Conservation (phyloP, 2,329 filamentous ascomycete species). For the Pseudopyricularia cyperi region DNA sequence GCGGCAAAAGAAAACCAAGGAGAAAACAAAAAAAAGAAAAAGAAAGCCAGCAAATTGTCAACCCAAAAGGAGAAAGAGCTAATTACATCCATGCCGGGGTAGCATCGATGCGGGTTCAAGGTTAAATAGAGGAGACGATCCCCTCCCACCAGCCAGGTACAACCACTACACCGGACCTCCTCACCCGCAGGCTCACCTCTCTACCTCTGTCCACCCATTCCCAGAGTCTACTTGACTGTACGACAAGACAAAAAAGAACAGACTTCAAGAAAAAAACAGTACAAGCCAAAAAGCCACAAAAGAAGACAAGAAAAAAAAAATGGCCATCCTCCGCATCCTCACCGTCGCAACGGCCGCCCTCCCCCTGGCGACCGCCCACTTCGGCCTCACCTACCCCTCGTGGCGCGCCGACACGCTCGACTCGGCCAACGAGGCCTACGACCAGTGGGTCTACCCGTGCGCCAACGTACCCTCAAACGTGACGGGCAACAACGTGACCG, state of each 20-base stretch:
- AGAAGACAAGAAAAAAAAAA: slow-evolving; percentile 8
- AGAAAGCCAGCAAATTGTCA: not conserved
- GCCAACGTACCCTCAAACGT: slow-evolving; percentile 29
- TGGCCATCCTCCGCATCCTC: slow-evolving; percentile 13
- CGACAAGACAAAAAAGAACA: not conserved
- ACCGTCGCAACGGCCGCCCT: slow-evolving; percentile 18
- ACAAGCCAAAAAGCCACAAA: not conserved
- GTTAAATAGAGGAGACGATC: not conserved
- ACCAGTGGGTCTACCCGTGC: slow-evolving; percentile 38
- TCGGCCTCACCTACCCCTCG: slow-evolving; percentile 29
- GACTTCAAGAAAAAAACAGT: not conserved
- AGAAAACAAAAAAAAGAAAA: not conserved
- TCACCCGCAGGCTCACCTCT: not conserved
- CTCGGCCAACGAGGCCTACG: slow-evolving; percentile 16
- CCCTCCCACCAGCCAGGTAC: not conserved
- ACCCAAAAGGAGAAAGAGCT: not conserved
- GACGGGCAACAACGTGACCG: slow-evolving; percentile 28
- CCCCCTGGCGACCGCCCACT: slow-evolving; percentile 31
- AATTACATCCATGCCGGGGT: not conserved
- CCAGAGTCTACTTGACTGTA: not conserved
- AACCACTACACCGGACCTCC: not conserved
- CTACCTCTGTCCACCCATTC: not conserved
- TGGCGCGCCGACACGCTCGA: slow-evolving; percentile 35
- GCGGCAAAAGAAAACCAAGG: too few relatives aligned
- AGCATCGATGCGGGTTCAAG: not conserved